Evolutionary conservation across 768 basidiomycete species (phyloP).

Genomic region (Phanerochaete sordida): DNA sequence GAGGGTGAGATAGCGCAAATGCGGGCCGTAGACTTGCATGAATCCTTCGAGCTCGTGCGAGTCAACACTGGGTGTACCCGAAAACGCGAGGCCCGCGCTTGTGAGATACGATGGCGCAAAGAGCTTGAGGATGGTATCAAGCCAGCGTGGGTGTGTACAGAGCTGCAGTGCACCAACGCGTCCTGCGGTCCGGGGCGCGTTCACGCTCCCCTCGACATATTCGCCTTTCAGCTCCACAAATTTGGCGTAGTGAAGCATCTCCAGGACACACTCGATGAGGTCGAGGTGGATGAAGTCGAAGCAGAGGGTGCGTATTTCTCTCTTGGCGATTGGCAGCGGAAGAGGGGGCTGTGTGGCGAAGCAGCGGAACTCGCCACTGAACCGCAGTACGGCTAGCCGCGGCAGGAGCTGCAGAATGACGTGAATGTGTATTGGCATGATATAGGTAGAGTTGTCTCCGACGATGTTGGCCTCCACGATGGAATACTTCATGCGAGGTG

Average conservation of each 20-base stretch:
- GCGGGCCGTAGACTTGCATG: background rate
- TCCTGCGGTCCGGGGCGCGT: background rate
- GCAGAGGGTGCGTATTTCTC: background rate
- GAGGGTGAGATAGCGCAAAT: background rate
- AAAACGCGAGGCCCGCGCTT: background rate
- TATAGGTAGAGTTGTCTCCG: background rate
- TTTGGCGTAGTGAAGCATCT: background rate
- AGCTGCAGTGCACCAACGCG: background rate
- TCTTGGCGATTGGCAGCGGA: background rate
- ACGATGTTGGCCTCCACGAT: background rate
- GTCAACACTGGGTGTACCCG: background rate
- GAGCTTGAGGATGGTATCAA: background rate
- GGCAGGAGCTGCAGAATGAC: background rate
- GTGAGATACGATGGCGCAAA: background rate
- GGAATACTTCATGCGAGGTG: background rate
- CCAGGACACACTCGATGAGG: background rate
- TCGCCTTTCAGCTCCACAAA: background rate
- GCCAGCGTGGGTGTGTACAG: background rate
- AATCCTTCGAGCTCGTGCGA: background rate
- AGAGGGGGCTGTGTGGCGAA: background rate
- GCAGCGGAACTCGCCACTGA: background rate
- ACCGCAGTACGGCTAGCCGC: background rate
- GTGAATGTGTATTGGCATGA: background rate
- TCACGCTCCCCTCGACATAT: background rate
- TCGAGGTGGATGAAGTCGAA: background rate